Conservation (phyloP, 495 filamentous ascomycete species). For the Penicillium manginii region DNA sequence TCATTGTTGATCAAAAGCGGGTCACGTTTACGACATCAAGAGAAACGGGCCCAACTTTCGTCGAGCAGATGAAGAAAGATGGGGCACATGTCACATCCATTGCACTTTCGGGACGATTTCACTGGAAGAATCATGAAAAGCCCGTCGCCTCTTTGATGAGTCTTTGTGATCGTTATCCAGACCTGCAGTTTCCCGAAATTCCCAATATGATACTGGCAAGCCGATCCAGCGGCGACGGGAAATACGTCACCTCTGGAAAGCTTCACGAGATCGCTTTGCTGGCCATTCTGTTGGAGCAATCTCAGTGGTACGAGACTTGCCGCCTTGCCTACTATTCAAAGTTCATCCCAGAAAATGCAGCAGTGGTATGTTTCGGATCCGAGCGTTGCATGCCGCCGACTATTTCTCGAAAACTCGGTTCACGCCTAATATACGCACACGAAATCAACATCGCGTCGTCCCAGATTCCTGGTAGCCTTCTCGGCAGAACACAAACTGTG, state of each 20-base stretch:
- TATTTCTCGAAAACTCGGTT: conserved; percentile 27
- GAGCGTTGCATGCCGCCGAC: conserved; percentile 40
- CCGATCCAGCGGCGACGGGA: neutral
- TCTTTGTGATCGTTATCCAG: conserved; percentile 11
- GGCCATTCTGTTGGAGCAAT: conserved; percentile 38
- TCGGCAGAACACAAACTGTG: neutral
- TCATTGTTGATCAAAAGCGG: conserved; percentile 5
- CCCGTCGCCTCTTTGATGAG: neutral
- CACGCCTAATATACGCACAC: conserved; percentile 23
- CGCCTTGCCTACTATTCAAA: conserved; percentile 15
- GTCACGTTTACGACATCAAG: conserved; percentile 1
- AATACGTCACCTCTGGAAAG: conserved; percentile 17
- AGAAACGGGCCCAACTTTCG: neutral
- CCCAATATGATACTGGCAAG: conserved; percentile 21
- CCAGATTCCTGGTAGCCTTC: neutral
- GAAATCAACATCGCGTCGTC: conserved; percentile 8
- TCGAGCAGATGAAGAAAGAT: neutral
- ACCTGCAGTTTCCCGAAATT: conserved; percentile 38
- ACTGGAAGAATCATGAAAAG: neutral
- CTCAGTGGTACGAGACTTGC: conserved; percentile 36
- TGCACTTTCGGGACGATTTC: neutral
- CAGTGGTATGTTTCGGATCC: conserved; percentile 35
- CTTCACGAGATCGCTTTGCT: conserved; percentile 34
- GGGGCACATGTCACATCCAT: neutral
- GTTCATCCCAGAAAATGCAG: conserved; percentile 3